phyloP scores from a whole-genome alignment of 1,284 basidiomycete genomes.

The Sphaerobolus stellatus region DNA sequence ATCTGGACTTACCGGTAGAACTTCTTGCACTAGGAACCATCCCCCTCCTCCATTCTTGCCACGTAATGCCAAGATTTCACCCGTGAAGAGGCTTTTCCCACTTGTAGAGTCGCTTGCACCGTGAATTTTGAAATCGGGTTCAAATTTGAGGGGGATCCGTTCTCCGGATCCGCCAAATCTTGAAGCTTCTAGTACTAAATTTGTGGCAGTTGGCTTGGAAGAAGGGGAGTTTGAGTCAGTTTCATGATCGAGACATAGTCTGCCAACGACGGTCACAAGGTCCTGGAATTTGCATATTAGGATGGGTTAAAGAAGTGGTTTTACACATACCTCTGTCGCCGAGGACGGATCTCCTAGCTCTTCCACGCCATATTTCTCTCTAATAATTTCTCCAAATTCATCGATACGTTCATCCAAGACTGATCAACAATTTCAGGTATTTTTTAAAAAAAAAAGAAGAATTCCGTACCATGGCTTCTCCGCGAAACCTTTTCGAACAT shows the following conservation, averaged over 20 bases:
- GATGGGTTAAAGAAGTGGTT: conserved; percentile 9
- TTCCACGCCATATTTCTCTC: conserved; percentile 65
- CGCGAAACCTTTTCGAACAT: conserved; percentile 90
- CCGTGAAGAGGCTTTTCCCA: conserved; percentile 84
- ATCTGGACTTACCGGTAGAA: conserved; percentile 61
- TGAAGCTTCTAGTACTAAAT: conserved; percentile 78
- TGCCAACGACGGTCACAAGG: conserved; percentile 74
- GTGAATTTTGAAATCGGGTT: conserved; percentile 63
- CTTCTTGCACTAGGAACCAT: conserved; percentile 81
- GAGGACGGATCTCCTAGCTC: conserved; percentile 77
- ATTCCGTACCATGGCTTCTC: conserved; percentile 67
- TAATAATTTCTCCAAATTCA: conserved; percentile 72
- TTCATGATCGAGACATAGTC: conserved; percentile 76
- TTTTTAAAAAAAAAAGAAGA: conserved; percentile 6
- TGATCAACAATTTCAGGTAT: conserved; percentile 27
- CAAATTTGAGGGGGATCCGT: conserved; percentile 71
- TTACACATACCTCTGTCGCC: conserved; percentile 62
- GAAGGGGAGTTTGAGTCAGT: conserved; percentile 44
- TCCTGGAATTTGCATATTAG: conserved; percentile 46
- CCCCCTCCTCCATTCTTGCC: conserved; percentile 91
- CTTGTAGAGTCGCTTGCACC: conserved; percentile 62
- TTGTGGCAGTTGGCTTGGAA: conserved; percentile 70
- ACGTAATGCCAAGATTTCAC: conserved; percentile 83
- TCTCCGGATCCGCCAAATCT: conserved; percentile 74
- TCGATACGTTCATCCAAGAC: conserved; percentile 85